Evolutionary conservation across 225 moss, liverwort and hornwort genomes (phyloP).

Genomic region (Climacium dendroides): DNA sequence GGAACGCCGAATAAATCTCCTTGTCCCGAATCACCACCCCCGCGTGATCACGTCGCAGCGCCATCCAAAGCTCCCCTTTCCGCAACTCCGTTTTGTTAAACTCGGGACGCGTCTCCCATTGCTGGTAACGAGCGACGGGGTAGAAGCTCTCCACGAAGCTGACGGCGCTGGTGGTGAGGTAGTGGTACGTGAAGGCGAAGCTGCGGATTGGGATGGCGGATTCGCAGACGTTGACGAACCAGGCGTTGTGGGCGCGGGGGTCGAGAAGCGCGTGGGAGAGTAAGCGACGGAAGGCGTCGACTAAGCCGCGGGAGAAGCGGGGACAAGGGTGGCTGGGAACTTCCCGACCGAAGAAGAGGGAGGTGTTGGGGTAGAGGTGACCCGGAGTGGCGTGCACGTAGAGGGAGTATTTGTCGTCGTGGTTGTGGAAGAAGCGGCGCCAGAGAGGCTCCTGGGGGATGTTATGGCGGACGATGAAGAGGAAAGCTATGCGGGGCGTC

Average conservation of each 20-base stretch:
- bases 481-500: conserved; percentile 13
- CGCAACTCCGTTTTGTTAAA: background rate
- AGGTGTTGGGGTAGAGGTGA: background rate
- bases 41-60: conserved; percentile 9
- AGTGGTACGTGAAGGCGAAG: conserved; percentile 3
- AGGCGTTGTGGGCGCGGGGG: conserved; percentile 4
- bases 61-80: conserved; percentile 44
- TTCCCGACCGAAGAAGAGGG: conserved; percentile 4
- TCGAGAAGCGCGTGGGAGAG: conserved; percentile 11
- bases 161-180: background rate
- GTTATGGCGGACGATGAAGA: conserved; percentile 12
- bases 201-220: conserved; percentile 23
- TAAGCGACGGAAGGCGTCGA: conserved; percentile 16
- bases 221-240: conserved; percentile 33
- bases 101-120: background rate
- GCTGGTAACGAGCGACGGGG: background rate
- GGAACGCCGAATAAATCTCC: background rate
- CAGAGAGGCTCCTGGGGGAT: conserved; percentile 21
- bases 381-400: conserved; percentile 18
- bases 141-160: conserved; percentile 35
- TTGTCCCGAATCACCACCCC: background rate
- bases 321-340: background rate
- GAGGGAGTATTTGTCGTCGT: conserved; percentile 7
- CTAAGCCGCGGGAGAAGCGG: conserved; percentile 1
- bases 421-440: conserved; percentile 12